Evolutionary conservation across 129 eudicot species (phyloP).

Genomic region (Lactuca sativa): DNA sequence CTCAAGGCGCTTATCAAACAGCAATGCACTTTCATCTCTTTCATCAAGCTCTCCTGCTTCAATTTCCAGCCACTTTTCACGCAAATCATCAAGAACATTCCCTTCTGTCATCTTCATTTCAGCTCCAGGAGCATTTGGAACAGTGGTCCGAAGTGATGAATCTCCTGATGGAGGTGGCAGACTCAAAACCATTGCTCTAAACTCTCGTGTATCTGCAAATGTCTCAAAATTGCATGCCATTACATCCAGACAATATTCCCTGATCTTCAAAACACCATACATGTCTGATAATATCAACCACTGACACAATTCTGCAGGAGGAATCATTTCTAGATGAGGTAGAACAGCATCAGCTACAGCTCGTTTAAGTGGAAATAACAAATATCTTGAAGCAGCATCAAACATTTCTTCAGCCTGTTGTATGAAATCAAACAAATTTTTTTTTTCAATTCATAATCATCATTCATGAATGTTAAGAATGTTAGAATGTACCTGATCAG

Average conservation of each 20-base stretch:
- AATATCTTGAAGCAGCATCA: constrained; percentile 97
- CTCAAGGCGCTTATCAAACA: constrained; percentile 89
- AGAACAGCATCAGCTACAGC: constrained; percentile 94
- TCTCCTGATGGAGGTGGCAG: constrained; percentile 98
- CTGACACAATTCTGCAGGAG: constrained; percentile 86
- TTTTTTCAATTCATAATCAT: background rate
- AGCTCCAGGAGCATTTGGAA: constrained; percentile 96
- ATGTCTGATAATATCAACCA: constrained; percentile 86
- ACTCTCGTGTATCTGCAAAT: constrained; percentile 78
- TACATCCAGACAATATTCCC: constrained; percentile 81
- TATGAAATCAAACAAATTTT: constrained; percentile 7
- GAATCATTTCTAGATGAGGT: constrained; percentile 74
- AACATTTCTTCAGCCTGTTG: constrained; percentile 95
- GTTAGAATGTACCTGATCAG: constrained; percentile 62
- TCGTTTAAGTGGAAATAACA: constrained; percentile 91
- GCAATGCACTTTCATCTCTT: constrained; percentile 84
- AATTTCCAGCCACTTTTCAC: constrained; percentile 96
- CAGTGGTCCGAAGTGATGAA: constrained; percentile 79
- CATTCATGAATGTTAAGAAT: background rate
- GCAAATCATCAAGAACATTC: constrained; percentile 83
- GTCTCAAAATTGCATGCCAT: constrained; percentile 90
- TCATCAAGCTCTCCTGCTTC: constrained; percentile 94
- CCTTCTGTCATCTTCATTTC: constrained; percentile 58
- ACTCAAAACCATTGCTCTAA: constrained; percentile 79
- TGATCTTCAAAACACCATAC: constrained; percentile 90